Percentiles rank a stretch among this genome's conserved stretches.
phyloP scores from a whole-genome alignment of 2,329 filamentous ascomycete genomes.

The Bertia moriformis region DNA sequence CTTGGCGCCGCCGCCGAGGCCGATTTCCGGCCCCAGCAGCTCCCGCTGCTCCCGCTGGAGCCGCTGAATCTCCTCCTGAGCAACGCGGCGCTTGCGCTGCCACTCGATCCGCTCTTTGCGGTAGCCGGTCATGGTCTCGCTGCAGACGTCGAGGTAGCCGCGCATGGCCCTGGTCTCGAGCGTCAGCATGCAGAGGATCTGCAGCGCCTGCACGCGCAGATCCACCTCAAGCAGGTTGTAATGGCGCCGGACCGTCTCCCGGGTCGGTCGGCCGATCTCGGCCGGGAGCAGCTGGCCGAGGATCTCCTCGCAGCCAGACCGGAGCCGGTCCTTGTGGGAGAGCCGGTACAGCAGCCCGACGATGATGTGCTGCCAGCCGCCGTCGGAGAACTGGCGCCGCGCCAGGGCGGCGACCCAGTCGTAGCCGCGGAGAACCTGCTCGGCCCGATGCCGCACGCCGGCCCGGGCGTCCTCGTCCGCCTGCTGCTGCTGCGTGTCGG shows the following conservation, averaged over 20 bases:
- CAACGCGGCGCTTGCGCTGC: slow-evolving; percentile 68
- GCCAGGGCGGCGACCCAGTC: slow-evolving; percentile 76
- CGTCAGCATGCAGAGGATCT: slow-evolving; percentile 75
- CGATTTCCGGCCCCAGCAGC: background rate
- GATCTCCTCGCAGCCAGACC: slow-evolving; percentile 65
- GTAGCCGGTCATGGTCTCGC: slow-evolving; percentile 83
- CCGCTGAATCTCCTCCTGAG: background rate
- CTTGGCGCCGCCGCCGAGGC: no score
- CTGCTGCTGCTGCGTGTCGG: no score
- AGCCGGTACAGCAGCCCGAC: slow-evolving; percentile 76
- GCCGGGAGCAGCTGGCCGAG: slow-evolving; percentile 69
- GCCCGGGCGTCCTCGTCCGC: no score
- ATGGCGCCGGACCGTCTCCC: slow-evolving; percentile 56
- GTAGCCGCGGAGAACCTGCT: slow-evolving; percentile 59
- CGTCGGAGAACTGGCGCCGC: slow-evolving; percentile 71
- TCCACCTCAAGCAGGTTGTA: slow-evolving; percentile 77
- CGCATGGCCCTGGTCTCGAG: slow-evolving; percentile 75
- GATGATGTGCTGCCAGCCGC: slow-evolving; percentile 83
- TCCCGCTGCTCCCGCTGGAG: background rate
- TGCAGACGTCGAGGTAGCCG: slow-evolving; percentile 80
- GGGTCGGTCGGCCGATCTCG: slow-evolving; percentile 52
- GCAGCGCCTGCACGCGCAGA: slow-evolving; percentile 62
- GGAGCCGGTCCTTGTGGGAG: slow-evolving; percentile 58
- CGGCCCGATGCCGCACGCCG: slow-evolving; percentile 47
- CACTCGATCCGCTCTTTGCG: slow-evolving; percentile 91